Conservation (phyloP, 2,329 filamentous ascomycete genomes). For the Fusarium tjaetaba region DNA sequence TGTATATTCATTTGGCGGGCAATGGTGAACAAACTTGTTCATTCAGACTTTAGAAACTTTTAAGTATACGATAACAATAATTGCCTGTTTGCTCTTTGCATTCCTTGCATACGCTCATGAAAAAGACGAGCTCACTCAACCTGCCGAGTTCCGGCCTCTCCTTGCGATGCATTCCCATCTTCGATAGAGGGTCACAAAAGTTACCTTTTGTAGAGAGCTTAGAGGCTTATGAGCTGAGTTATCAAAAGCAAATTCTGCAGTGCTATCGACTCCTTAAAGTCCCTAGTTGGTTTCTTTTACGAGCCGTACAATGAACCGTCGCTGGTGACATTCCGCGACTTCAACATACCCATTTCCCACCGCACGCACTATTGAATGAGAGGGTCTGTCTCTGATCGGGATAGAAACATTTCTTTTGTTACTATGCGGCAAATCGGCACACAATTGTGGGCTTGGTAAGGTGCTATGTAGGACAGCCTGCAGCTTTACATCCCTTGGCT, state of each 20-base stretch:
- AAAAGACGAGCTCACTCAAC: neutral
- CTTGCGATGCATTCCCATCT: neutral
- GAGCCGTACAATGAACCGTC: neutral
- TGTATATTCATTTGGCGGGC: neutral
- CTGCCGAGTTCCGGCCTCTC: slow-evolving; percentile 17
- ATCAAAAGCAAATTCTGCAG: neutral
- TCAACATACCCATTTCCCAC: slow-evolving; percentile 19
- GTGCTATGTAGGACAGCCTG: slow-evolving; percentile 64
- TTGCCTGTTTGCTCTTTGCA: neutral
- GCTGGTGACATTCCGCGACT: slow-evolving; percentile 14
- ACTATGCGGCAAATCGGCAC: slow-evolving; percentile 53
- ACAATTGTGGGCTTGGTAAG: slow-evolving; percentile 61
- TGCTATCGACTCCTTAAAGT: neutral
- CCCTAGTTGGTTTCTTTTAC: neutral
- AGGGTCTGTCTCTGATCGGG: slow-evolving; percentile 39
- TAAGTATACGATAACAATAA: neutral
- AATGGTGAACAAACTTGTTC: neutral
- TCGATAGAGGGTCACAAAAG: neutral
- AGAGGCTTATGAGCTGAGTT: rapidly evolving
- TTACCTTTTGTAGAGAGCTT: neutral
- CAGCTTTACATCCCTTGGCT: slow-evolving; percentile 62
- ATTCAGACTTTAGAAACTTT: neutral
- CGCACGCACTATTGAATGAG: slow-evolving; percentile 41
- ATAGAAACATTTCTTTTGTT: slow-evolving; percentile 56
- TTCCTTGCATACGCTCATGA: neutral